Percentiles rank a stretch among this genome's conserved stretches.
phyloP scores from a whole-genome alignment of 108 stramenopile species.

The Skeletonema costatum region DNA sequence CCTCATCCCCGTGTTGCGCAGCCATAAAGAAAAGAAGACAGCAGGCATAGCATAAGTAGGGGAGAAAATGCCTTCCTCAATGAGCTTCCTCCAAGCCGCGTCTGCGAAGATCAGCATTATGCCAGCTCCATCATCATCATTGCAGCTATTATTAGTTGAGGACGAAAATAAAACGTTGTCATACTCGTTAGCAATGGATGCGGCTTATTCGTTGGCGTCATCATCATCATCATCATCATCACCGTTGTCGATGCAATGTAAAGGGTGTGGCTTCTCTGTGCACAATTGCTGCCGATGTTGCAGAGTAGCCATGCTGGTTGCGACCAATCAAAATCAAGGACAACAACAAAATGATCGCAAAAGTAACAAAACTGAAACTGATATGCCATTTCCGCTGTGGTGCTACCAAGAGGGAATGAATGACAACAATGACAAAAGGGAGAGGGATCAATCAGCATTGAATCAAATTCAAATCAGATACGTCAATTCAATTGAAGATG shows the following conservation, averaged over 20 bases:
- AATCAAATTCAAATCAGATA: slow-evolving; percentile 36
- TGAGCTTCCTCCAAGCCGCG: background rate
- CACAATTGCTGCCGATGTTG: slow-evolving; percentile 30
- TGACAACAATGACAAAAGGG: background rate
- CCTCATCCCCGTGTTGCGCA: no score
- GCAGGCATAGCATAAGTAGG: no score
- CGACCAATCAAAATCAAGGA: slow-evolving; percentile 13
- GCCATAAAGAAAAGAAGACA: no score
- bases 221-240: slow-evolving; percentile 15
- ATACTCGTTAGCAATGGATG: slow-evolving; percentile 37
- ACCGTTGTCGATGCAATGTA: background rate
- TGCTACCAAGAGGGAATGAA: background rate
- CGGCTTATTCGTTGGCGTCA: slow-evolving; percentile 18
- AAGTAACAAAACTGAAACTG: background rate
- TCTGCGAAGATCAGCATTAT: background rate
- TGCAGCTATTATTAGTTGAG: background rate
- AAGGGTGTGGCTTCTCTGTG: background rate
- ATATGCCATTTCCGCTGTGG: background rate
- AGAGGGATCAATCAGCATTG: slow-evolving; percentile 14
- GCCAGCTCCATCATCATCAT: background rate
- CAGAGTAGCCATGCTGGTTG: slow-evolving; percentile 34
- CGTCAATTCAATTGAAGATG: slow-evolving; percentile 21
- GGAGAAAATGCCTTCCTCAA: background rate
- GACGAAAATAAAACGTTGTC: slow-evolving; percentile 5
- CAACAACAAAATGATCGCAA: background rate